Evolutionary conservation across 257 asterid genomes (phyloP), one percentile per base, ranked within the genome.

Genomic region (Paraleonurus japonicus): DNA sequence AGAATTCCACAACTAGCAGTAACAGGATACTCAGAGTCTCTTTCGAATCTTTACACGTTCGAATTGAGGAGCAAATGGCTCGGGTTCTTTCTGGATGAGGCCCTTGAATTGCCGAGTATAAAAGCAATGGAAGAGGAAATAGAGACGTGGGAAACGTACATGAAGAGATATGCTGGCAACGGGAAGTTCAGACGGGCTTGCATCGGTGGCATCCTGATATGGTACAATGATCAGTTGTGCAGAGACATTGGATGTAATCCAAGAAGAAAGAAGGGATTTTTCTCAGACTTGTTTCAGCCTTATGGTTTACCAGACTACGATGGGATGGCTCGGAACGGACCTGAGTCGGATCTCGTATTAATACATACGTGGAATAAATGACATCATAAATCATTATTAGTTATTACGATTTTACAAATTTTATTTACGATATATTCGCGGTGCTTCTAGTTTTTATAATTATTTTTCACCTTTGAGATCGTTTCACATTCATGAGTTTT

Each of bases 221-320:
- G 96, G 88, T 80, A 81, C 66, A 80, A 84, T 37, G 96, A 89
- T 79, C 87, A 76, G 20, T 70, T 89, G 12, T 87, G 92, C 80
- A 82, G 39, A 54, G 94, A 89, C 47, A 78, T 84, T 19, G 87
- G 88, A 0, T 74, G 81, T 39, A 84, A 85, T 48, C 88, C 88
- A 3, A 84, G 82, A 67, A 76, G 96, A 65, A 89, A 87, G 78
- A 82, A 79, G 20, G 89, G 89, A 0, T 73, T 87, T 47, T 55
- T 82, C 57, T 17, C 61, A 0, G 89, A 89, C 13, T 41, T 81
- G 74, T 84, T 87, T 60, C 55, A 76, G 48, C 87, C 89, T n/a
- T n/a, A n/a, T n/a, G n/a, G 7, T 87, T n/a, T n/a, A n/a, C n/a
- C n/a, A n/a, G n/a, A n/a, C n/a, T n/a, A n/a, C n/a, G n/a, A n/a